A percentile compares a stretch with the other conserved stretches of the same genome.
Evolutionary conservation across 345 rosid genomes (phyloP).

Genomic region (Euphorbia lathyris): DNA sequence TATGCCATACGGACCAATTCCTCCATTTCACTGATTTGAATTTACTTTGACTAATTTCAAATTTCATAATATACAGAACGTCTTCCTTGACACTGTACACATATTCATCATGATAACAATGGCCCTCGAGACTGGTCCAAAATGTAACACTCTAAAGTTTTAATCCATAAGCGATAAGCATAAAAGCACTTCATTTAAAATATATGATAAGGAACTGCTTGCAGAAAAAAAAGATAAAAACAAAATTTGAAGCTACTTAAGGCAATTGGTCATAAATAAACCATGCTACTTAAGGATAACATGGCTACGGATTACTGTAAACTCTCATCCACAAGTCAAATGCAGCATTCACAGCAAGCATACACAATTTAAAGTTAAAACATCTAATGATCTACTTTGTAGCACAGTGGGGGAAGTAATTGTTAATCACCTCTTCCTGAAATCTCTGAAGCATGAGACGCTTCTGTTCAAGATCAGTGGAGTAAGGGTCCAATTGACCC

Average conservation of each 20-base stretch:
- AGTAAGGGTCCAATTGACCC: slow-evolving; percentile 69
- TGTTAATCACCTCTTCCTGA: slow-evolving; percentile 74
- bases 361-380: neutral
- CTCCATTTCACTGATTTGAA: neutral
- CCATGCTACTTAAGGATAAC: neutral
- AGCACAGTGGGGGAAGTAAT: neutral
- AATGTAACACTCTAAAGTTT: neutral
- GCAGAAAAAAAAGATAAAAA: neutral
- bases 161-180: neutral
- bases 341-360: neutral
- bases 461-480: slow-evolving; percentile 76
- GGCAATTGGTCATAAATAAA: neutral
- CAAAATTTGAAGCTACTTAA: neutral
- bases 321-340: neutral
- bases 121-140: neutral
- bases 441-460: slow-evolving; percentile 95
- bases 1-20: neutral
- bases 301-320: neutral
- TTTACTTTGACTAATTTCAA: neutral
- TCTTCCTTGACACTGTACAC: neutral
- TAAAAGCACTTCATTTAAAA: neutral
- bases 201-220: too few relatives aligned
- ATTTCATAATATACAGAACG: neutral
- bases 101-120: neutral
- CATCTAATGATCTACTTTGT: neutral